Evolutionary conservation across 805 yeast species (phyloP).

Genomic region (Grigorovia humatica): DNA sequence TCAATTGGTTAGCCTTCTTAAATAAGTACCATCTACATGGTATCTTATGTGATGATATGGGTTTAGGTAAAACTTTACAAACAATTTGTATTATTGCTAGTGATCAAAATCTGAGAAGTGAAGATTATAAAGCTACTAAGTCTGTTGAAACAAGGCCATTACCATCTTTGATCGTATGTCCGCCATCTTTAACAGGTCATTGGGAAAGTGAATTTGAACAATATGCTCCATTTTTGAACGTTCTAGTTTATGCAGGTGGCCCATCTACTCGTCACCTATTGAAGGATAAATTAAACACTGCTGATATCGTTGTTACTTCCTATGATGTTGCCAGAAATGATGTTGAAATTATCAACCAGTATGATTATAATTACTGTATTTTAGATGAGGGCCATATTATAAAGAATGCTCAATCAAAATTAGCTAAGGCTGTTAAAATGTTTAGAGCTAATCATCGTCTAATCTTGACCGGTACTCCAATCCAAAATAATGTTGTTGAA

Average conservation of each 20-base stretch:
- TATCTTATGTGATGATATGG: constrained; percentile 98
- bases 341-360: constrained; percentile 45
- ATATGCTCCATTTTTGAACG: constrained; percentile 78
- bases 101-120: constrained; percentile 80
- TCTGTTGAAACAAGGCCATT: constrained; percentile 59
- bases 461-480: constrained; percentile 93
- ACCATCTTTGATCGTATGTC: constrained; percentile 85
- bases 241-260: constrained; percentile 86
- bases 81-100: constrained; percentile 95
- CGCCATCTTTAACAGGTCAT: constrained; percentile 96
- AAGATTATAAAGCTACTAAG: constrained; percentile 48
- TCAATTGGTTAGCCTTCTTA: constrained; percentile 92
- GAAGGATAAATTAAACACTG: constrained; percentile 39
- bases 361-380: constrained; percentile 86
- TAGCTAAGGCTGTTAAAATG: constrained; percentile 78
- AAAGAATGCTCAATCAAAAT: constrained; percentile 79
- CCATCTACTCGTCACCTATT: constrained; percentile 60
- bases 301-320: constrained; percentile 88
- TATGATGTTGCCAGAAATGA: constrained; percentile 96
- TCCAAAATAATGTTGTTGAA: constrained; percentile 92
- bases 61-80: constrained; percentile 92
- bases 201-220: constrained; percentile 94
- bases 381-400: constrained; percentile 97
- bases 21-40: constrained; percentile 95
- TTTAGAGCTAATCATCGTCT: constrained; percentile 81